These are phyloP conservation scores for Pseudogymnoascus sp. DNA, from an alignment of 2,329 filamentous ascomycete species.

Conservation along the genomic window DNA sequence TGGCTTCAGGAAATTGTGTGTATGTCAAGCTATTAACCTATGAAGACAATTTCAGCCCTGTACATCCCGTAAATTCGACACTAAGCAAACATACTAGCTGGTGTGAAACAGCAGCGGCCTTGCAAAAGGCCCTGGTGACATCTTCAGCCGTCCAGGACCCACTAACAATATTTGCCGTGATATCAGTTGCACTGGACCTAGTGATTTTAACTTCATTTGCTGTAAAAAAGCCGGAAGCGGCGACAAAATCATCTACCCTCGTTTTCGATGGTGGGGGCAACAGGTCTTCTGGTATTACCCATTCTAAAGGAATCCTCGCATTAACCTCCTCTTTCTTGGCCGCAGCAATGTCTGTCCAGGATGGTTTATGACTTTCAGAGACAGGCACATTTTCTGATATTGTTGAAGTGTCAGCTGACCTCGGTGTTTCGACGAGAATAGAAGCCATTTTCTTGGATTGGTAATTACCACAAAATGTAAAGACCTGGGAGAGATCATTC, in stretches of 20 bases:
- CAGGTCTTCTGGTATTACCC: constrained; percentile 4
- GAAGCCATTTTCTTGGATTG: background rate
- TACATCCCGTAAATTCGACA: background rate
- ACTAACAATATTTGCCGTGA: constrained; percentile 28
- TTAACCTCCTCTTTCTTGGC: constrained; percentile 7
- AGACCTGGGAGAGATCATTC: background rate
- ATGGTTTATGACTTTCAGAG: background rate
- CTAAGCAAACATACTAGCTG: constrained; percentile 33
- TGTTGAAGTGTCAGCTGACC: background rate
- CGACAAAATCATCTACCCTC: background rate
- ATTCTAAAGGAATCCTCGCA: constrained; percentile 4
- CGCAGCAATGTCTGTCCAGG: constrained; percentile 4
- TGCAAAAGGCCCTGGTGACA: constrained; percentile 46
- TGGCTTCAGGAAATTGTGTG: constrained; percentile 40
- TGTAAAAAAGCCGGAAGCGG: constrained; percentile 24
- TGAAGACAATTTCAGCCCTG: background rate
- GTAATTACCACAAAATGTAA: background rate
- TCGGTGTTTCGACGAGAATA: background rate
- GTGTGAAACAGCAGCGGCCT: constrained; percentile 45
- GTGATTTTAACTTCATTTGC: constrained; percentile 44
- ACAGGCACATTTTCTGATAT: background rate
- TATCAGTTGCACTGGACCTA: constrained; percentile 22
- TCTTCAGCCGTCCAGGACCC: constrained; percentile 41
- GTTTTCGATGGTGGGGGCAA: background rate
- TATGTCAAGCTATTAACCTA: constrained; percentile 38